phyloP scores from a whole-genome alignment of 2,329 filamentous ascomycete species.

The Fusarium temperatum region DNA sequence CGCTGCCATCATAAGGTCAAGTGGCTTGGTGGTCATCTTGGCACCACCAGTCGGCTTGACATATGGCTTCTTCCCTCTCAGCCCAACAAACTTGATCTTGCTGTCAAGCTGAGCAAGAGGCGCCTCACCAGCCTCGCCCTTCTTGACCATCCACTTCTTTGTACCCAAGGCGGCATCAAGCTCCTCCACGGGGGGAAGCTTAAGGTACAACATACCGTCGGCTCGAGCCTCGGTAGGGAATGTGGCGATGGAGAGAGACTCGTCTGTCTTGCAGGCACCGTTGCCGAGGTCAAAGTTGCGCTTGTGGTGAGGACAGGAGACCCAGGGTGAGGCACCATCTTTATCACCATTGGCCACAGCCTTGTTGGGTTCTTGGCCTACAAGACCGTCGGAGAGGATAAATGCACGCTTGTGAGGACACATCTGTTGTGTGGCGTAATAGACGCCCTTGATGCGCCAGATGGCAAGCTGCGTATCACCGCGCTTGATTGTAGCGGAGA shows the following conservation, averaged over 20 bases:
- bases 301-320: constrained; percentile 90
- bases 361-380: constrained; percentile 69
- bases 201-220: constrained; percentile 82
- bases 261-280: constrained; percentile 79
- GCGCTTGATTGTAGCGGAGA: constrained; percentile 81
- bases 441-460: constrained; percentile 82
- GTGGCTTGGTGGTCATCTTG: constrained; percentile 48
- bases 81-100: constrained; percentile 56
- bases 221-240: constrained; percentile 78
- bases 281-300: constrained; percentile 82
- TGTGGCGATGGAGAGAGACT: constrained; percentile 79
- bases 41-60: constrained; percentile 47
- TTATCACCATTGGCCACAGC: constrained; percentile 37
- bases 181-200: constrained; percentile 82
- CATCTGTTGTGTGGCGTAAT: constrained; percentile 92
- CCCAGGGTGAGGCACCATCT: constrained; percentile 66
- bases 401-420: constrained; percentile 93
- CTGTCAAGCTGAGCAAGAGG: constrained; percentile 57
- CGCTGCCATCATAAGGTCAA: constrained; percentile 50
- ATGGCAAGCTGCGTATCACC: constrained; percentile 90
- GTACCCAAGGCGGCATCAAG: constrained; percentile 83
- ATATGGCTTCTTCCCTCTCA: constrained; percentile 54
- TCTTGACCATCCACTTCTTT: constrained; percentile 78
- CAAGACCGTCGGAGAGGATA: constrained; percentile 84
- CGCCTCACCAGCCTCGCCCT: constrained; percentile 64